Base-by-base conservation (phyloP, 768 basidiomycete genomes). In the Lentinus tigrinus region DNA sequence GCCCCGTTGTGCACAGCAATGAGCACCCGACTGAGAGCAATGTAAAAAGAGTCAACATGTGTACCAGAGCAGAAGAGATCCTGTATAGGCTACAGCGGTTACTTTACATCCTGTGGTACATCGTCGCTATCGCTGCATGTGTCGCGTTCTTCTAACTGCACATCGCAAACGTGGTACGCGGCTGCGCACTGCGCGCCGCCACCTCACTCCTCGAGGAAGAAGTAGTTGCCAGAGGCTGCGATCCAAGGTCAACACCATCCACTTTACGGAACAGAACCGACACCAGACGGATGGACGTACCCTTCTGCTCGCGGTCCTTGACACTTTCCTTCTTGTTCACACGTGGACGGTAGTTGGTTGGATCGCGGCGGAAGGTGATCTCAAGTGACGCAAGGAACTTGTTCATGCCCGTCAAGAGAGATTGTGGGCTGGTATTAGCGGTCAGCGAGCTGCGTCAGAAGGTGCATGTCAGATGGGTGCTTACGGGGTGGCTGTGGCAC, bases 351-450 rank as follows among this genome's bases (percentile, higher is more conserved):
- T 84, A 94, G 77, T 94, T 93, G 58, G 94, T 96, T 11, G 96
- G 97, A 74, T 99, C 97, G 65, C 97, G 88, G 59, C 97, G 83
- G 87, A 98, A 98, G 1, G 97, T 98, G 72, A 98, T 96, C 74
- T 98, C 94, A 14, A 99, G 80, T 11, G 91, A 93, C 1, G 91
- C 90, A 57, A 99, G 76, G 85, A 99, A 99, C 66, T 88, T 88
- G 79, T 99, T 98, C 95, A 99, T 98, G 27, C 97, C 97, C 11
- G 93, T 88, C 56, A 98, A 79, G 23, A 99, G 80, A 6, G 93
- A 93, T 74, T 98, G 94, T 3, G 97, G 96, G 60, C 93, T 95
- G 16, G 14, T 5, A 24, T 16, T 7, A 54, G 5, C 31, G 39
- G 27, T 60, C 38, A 37, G n/a, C 39, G 24, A 47, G 24, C 26